phyloP scores from a whole-genome alignment of 2,329 filamentous ascomycete genomes.

The Pestalotiopsis sp. region DNA sequence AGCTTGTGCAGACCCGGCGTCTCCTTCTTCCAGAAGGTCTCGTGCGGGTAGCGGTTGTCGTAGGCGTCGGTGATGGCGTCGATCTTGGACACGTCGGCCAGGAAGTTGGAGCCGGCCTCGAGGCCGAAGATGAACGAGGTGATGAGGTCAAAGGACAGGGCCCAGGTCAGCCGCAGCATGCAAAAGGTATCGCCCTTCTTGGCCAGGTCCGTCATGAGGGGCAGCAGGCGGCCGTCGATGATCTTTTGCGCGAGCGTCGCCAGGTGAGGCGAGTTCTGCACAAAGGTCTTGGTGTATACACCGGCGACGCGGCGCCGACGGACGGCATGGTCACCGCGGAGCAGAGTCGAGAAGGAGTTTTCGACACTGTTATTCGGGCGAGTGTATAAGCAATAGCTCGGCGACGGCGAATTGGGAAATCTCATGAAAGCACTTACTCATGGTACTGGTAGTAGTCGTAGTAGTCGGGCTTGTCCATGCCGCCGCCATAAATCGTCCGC shows the following conservation, averaged over 20 bases:
- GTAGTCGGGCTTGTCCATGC: slow-evolving; percentile 14
- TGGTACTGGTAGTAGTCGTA: slow-evolving; percentile 11
- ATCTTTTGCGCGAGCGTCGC: slow-evolving; percentile 1
- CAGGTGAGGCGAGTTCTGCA: slow-evolving; percentile 6
- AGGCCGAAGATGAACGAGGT: slow-evolving; percentile 13
- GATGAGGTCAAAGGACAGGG: slow-evolving; percentile 8
- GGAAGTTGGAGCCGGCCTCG: slow-evolving; percentile 4
- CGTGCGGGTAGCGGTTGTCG: slow-evolving; percentile 6
- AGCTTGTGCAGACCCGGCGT: neutral
- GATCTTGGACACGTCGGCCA: neutral
- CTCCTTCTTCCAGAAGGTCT: slow-evolving; percentile 14
- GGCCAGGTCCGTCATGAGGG: neutral
- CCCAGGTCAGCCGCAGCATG: slow-evolving; percentile 8
- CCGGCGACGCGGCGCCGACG: neutral
- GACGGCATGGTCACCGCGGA: neutral
- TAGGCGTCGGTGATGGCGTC: neutral
- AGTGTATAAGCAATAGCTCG: neutral
- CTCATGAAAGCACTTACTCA: neutral
- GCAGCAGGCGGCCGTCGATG: neutral
- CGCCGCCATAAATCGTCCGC: slow-evolving; percentile 13
- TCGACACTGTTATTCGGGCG: neutral
- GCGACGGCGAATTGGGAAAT: neutral
- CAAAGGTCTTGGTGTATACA: slow-evolving; percentile 12
- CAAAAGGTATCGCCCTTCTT: neutral
- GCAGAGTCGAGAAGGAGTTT: neutral